phyloP scores from a whole-genome alignment of 768 basidiomycete species.

The Plicaturopsis crispa region DNA sequence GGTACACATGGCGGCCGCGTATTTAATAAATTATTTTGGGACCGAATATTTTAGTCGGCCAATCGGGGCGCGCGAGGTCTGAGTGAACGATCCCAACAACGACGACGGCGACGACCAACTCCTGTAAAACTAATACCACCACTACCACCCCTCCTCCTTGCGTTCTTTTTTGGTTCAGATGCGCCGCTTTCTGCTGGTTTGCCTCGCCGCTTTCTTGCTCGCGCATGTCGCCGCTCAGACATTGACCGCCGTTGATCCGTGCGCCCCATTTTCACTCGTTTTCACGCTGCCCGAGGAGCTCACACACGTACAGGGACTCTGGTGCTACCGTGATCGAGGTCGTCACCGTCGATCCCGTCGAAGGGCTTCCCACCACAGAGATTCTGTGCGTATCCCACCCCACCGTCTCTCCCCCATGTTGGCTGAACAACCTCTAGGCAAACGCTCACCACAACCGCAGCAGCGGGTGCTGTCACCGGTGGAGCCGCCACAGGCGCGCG shows the following conservation, averaged over 20 bases:
- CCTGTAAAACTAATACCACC: not conserved
- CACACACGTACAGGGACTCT: constrained; percentile 10
- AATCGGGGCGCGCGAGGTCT: constrained; percentile 12
- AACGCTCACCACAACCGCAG: constrained; percentile 19
- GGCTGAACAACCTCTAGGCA: constrained; percentile 5
- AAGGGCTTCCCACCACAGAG: constrained; percentile 32
- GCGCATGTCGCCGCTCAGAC: constrained; percentile 35
- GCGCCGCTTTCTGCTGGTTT: constrained; percentile 7
- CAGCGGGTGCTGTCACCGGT: constrained; percentile 29
- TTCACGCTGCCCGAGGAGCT: constrained; percentile 12
- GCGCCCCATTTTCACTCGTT: constrained; percentile 13
- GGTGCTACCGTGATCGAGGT: constrained; percentile 48
- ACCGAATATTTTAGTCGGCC: constrained; percentile 10
- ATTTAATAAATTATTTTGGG: constrained; percentile 1
- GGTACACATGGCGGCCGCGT: constrained; percentile 2
- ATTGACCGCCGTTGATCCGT: constrained; percentile 39
- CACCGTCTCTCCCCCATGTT: constrained; percentile 10
- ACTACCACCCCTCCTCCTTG: constrained; percentile 14
- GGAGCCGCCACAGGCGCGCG: constrained; percentile 44
- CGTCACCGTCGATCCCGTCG: constrained; percentile 28
- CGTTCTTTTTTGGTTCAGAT: too few species aligned
- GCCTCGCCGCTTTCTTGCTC: constrained; percentile 13
- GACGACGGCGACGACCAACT: not conserved
- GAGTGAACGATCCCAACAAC: not conserved
- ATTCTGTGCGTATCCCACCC: constrained; percentile 27